phyloP scores from a whole-genome alignment of 345 rosid species.

The Aquilaria yunnanensis region DNA sequence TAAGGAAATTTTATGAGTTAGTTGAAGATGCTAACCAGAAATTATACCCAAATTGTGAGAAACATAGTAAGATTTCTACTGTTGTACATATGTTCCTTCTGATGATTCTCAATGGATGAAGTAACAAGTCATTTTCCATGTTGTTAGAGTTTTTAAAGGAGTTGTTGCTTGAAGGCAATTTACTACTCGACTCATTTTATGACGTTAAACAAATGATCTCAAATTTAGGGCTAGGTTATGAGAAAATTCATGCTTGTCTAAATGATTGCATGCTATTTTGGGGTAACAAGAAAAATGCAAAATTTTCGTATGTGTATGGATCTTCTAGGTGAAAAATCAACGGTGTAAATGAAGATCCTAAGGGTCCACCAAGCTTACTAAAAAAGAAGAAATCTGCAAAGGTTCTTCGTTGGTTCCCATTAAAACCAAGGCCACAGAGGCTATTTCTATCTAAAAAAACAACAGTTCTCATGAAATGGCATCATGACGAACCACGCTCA shows the following conservation, averaged over 20 bases:
- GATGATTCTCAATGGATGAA: too few relatives aligned
- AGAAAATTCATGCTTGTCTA: neutral
- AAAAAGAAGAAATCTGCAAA: conserved; percentile 1
- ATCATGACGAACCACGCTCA: neutral
- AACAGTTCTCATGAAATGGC: conserved; percentile 8
- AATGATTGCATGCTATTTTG: conserved; percentile 3
- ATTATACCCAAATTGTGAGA: too few relatives aligned
- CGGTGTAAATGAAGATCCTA: neutral
- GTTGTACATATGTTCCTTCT: too few relatives aligned
- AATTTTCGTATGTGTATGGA: neutral
- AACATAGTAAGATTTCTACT: too few relatives aligned
- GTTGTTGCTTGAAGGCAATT: too few relatives aligned
- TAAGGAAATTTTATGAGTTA: too few relatives aligned
- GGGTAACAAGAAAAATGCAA: neutral
- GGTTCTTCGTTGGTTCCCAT: conserved; percentile 6
- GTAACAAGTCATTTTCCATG: too few relatives aligned
- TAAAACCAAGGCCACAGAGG: neutral
- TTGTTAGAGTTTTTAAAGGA: too few relatives aligned
- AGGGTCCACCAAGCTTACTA: neutral
- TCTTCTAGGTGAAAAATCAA: neutral
- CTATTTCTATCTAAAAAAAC: neutral
- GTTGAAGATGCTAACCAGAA: too few relatives aligned
- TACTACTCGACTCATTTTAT: too few relatives aligned
- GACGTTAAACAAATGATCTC: too few relatives aligned
- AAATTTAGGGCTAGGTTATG: neutral